These are phyloP conservation scores for Marvania coccoides DNA, from an alignment of 139 green algal species.

Conservation along the genomic window DNA sequence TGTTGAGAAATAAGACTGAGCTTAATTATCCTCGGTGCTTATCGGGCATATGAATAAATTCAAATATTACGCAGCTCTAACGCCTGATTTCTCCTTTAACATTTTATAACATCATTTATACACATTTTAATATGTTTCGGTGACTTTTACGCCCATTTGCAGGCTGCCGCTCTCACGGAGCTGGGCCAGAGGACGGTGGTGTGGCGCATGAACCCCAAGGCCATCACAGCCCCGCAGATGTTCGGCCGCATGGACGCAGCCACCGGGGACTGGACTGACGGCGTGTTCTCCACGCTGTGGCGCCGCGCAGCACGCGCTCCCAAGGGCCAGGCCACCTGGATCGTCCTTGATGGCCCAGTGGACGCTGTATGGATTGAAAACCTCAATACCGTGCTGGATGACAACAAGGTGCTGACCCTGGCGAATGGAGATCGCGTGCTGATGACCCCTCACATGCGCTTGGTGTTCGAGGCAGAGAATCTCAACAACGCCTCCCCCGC, in stretches of 20 bases:
- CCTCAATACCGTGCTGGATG: conserved; percentile 94
- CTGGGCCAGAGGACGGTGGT: conserved; percentile 82
- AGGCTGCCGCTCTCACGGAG: conserved; percentile 76
- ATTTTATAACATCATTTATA: no score
- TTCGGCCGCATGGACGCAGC: conserved; percentile 78
- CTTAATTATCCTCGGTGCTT: no score
- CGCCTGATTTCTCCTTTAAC: no score
- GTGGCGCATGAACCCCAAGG: conserved; percentile 89
- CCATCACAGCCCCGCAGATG: conserved; percentile 86
- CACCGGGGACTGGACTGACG: conserved; percentile 91
- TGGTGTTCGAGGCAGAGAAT: conserved; percentile 93
- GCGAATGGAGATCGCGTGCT: conserved; percentile 93
- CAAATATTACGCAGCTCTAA: no score
- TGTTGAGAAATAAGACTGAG: no score
- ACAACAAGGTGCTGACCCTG: conserved; percentile 96
- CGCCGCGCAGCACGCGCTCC: conserved; percentile 72
- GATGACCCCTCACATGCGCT: conserved; percentile 86
- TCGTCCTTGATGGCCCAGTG: conserved; percentile 92
- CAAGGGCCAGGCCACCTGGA: conserved; percentile 92
- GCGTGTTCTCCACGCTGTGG: conserved; percentile 92
- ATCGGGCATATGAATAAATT: no score
- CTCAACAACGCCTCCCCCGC: conserved; percentile 89
- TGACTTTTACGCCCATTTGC: no score
- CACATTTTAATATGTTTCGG: no score
- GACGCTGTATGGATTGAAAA: conserved; percentile 99